Evolutionary conservation across 2,329 filamentous ascomycete genomes (phyloP).

Genomic region (Xylaria sp.): DNA sequence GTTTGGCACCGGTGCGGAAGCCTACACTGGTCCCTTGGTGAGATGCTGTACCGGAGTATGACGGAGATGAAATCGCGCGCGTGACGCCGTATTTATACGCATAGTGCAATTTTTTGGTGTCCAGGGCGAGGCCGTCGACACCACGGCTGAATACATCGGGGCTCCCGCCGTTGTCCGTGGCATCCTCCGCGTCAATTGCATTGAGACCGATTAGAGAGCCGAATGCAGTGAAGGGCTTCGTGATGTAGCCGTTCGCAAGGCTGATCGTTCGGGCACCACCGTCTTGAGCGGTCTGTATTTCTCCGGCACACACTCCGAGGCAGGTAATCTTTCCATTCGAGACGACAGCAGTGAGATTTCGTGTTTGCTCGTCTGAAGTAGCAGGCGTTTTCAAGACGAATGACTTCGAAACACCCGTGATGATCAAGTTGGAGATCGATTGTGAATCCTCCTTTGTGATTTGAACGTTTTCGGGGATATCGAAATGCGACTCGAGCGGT

Average conservation of each 20-base stretch:
- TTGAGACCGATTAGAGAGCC: conserved; percentile 70
- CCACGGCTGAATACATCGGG: conserved; percentile 65
- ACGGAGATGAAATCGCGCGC: conserved; percentile 67
- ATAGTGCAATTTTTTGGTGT: conserved; percentile 65
- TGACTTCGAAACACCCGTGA: conserved; percentile 66
- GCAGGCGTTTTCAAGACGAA: conserved; percentile 52
- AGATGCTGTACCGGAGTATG: conserved; percentile 54
- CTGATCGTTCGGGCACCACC: conserved; percentile 55
- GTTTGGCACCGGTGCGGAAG: conserved; percentile 63
- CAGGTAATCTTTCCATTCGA: conserved; percentile 66
- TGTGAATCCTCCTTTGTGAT: conserved; percentile 56
- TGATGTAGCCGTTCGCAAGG: conserved; percentile 70
- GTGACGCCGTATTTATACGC: conserved; percentile 68
- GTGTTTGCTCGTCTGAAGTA: conserved; percentile 36
- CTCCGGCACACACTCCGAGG: conserved; percentile 62
- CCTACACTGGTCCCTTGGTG: conserved; percentile 69
- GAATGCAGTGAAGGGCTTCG: conserved; percentile 69
- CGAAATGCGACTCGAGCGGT: conserved; percentile 54
- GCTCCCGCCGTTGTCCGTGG: conserved; percentile 63
- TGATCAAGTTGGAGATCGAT: conserved; percentile 57
- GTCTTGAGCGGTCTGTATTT: conserved; percentile 54
- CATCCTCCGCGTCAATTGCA: conserved; percentile 69
- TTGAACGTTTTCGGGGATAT: conserved; percentile 54
- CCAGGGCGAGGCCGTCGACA: conserved; percentile 65
- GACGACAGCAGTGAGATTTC: conserved; percentile 62